These are phyloP conservation scores for Colletotrichum sp. DNA, from an alignment of 2,329 filamentous ascomycete species.

Conservation along the genomic window DNA sequence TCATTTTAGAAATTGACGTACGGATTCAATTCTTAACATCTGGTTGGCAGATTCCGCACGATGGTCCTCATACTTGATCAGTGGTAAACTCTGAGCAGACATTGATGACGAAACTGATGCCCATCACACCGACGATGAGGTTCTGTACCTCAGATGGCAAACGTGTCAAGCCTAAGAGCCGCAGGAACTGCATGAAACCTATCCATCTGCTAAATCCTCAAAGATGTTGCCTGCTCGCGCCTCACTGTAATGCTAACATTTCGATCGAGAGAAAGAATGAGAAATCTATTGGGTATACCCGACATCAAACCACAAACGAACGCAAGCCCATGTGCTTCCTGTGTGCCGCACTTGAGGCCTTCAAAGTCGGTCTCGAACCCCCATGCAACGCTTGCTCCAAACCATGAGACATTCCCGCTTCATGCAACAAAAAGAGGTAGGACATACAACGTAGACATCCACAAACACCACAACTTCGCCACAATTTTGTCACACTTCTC, in stretches of 20 bases:
- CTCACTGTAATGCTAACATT: neutral
- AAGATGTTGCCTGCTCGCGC: neutral
- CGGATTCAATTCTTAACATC: neutral
- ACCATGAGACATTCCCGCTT: neutral
- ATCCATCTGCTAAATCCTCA: neutral
- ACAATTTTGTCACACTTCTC: conserved; percentile 26
- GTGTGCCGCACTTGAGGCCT: neutral
- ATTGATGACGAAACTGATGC: neutral
- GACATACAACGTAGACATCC: conserved; percentile 25
- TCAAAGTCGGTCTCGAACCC: neutral
- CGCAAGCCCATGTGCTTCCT: neutral
- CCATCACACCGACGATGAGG: neutral
- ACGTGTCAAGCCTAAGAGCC: neutral
- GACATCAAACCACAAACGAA: neutral
- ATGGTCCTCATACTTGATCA: neutral
- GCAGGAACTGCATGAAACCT: fast-evolving
- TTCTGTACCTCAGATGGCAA: neutral
- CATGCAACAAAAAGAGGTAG: conserved; percentile 14
- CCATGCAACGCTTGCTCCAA: neutral
- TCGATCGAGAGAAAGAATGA: neutral
- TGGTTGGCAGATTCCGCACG: no score
- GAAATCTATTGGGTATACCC: neutral
- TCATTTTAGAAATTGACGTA: neutral
- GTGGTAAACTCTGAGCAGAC: neutral
- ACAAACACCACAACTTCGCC: conserved; percentile 29